Conservation (phyloP, 345 rosid genomes). For the Pelargonium nanum region DNA sequence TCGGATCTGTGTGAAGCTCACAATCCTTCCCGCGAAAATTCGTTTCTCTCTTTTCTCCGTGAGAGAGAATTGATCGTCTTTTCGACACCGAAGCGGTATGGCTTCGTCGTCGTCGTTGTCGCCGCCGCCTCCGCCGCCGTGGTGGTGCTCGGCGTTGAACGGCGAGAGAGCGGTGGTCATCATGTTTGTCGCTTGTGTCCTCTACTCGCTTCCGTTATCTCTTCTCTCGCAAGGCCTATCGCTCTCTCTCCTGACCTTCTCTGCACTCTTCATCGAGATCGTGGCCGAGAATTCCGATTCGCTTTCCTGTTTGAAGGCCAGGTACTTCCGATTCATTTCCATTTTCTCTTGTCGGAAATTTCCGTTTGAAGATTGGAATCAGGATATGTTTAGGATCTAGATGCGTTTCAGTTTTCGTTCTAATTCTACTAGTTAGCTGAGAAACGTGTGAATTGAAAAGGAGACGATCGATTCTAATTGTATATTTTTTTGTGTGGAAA, state of each 20-base stretch:
- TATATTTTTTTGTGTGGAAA: not conserved
- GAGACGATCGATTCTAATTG: not conserved
- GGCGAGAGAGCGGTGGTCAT: conserved; percentile 85
- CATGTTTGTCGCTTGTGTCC: conserved; percentile 38
- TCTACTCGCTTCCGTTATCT: conserved; percentile 49
- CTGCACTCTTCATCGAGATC: conserved; percentile 59
- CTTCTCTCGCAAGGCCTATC: conserved; percentile 59
- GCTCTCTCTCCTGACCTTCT: conserved; percentile 44
- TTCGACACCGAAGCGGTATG: not conserved
- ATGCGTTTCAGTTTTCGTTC: not conserved
- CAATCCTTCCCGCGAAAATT: not conserved
- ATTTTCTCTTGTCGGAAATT: not conserved
- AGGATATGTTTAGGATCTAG: not conserved
- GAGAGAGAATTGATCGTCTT: not conserved
- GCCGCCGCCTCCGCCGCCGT: not conserved
- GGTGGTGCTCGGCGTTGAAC: conserved; percentile 31
- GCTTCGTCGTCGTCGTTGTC: not conserved
- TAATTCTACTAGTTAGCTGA: not conserved
- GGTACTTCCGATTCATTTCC: conserved; percentile 18
- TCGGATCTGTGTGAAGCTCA: not conserved
- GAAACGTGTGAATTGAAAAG: not conserved
- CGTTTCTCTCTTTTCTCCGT: not conserved
- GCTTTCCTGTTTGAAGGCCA: conserved; percentile 36
- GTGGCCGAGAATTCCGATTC: conserved; percentile 34
- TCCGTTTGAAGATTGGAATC: not conserved